Evolutionary conservation across 768 basidiomycete species (phyloP).

Genomic region (Boletus patriciae): DNA sequence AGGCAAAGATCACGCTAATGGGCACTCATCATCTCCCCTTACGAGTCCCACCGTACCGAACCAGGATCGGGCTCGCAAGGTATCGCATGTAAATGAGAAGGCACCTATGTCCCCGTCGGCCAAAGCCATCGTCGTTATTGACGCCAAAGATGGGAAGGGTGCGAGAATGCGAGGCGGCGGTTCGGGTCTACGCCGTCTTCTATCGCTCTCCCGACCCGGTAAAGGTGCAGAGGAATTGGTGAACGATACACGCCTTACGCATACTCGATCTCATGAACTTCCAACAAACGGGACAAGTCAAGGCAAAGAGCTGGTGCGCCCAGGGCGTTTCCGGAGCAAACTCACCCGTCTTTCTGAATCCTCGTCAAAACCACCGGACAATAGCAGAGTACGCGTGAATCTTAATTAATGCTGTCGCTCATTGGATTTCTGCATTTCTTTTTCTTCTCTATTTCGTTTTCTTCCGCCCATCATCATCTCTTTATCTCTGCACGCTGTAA

Average conservation of each 20-base stretch:
- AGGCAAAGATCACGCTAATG: conserved; percentile 35
- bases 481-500: conserved; percentile 30
- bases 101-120: conserved; percentile 48
- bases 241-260: conserved; percentile 25
- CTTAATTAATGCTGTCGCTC: conserved; percentile 30
- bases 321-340: conserved; percentile 31
- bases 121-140: conserved; percentile 62
- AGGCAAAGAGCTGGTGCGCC: conserved; percentile 21
- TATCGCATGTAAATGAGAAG: conserved; percentile 29
- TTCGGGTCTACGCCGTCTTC: conserved; percentile 33
- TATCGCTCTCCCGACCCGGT: conserved; percentile 33
- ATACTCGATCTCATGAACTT: conserved; percentile 29
- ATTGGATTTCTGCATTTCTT: conserved; percentile 11
- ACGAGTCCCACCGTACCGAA: conserved; percentile 29
- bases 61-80: conserved; percentile 31
- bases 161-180: conserved; percentile 27
- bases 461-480: conserved; percentile 1
- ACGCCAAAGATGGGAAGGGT: conserved; percentile 48
- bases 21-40: conserved; percentile 24
- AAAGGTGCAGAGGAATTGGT: conserved; percentile 32
- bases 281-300: conserved; percentile 20
- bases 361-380: conserved; percentile 32
- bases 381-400: conserved; percentile 37
- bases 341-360: conserved; percentile 30
- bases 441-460: background rate